Evolutionary conservation across 129 eudicot species (phyloP), one percentile per base, ranked within the genome.

Genomic region (Escallonia herrerae): DNA sequence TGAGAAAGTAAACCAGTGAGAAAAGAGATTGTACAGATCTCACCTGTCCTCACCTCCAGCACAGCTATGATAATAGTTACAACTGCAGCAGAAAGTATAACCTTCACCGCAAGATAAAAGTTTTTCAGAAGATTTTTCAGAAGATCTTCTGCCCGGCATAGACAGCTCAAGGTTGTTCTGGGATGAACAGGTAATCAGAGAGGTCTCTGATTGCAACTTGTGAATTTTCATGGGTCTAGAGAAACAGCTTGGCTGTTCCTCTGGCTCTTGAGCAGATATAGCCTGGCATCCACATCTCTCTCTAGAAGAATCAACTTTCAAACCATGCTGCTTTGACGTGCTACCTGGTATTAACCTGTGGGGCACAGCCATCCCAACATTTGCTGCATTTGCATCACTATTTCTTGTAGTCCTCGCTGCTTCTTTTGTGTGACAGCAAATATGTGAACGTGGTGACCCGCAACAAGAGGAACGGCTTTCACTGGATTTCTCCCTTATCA

Each of bases 371-470:
- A 69, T 65, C 56, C 76, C 82, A 64, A 82, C 70, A 60, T 84
- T 84, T 7, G 89, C 53, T 14, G 93, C 90, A 78, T 89, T 94
- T 22, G 97, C 99, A 33, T 89, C 97, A 68, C 70, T 81, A 58
- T 74, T 84, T 72, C 95, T 76, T 62, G 89, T 74, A 49, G 85
- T 83, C 80, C 78, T 89, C 50, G 76, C 78, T 12, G 72, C 52
- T 67, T 76, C 84, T 45, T 66, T 81, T 37, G 67, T 76, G 48
- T 50, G 80, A 78, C 85, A 83, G 61, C 80, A 69, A 15, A 66
- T 43, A 54, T 51, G 81, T n/a, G 84, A 81, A 37, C 56, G 22
- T 43, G 69, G 84, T 7, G 91, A 79, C 63, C 83, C 81, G 45
- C 76, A 74, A 69, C 69, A 78, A 56, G 90, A 76, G 72, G 95